Base-by-base conservation (phyloP, 257 asterid genomes). In the Solanum bulbocastanum region DNA sequence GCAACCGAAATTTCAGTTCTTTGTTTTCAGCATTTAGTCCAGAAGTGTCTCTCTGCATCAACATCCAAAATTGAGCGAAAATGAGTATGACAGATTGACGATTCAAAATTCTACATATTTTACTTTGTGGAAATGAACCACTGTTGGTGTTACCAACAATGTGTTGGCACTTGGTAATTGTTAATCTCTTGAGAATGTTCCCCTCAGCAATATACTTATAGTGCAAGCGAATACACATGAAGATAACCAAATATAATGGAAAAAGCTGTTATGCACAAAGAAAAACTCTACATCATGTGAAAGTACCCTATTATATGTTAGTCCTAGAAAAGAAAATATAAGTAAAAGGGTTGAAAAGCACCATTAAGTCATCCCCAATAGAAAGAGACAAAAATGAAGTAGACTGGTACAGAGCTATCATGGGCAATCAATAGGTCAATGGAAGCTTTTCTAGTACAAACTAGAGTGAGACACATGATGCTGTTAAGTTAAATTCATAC, bases 1-100 rank as follows among this genome's bases (percentile, higher is more conserved):
- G 94, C 89, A 96, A 87, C 88, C 95, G 97, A 87, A 95, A 89
- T 89, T 92, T 93, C 88, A 96, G 98, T 91, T 96, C 98, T 92
- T 94, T 96, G 95, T 96, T 96, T 93, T 96, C 98, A 79, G 88
- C 25, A 78, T 98, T 94, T 92, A 95, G 88, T 11, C 94, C 98
- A 75, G 87, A 79, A 20, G 98, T 96, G 91, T 96, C 98, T 87
- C 96, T 93, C 99, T 96, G 96, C 91, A 89, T 52, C 27, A 82
- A 37, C 75, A 78, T 58, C 83, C 73, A 82, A 81, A 49, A 49
- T 82, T 46, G 32, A 15, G 7, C 6, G 32, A 82, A 81, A 82
- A 27, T 74, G 52, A 37, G 49, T 5, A 37, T 36, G 82, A 1
- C 30, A 36, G 82, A 73, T 36, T 10, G 69, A 49, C 10, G 2